Base-by-base conservation (phyloP, 2,329 filamentous ascomycete genomes). In the Fusarium burgessii region DNA sequence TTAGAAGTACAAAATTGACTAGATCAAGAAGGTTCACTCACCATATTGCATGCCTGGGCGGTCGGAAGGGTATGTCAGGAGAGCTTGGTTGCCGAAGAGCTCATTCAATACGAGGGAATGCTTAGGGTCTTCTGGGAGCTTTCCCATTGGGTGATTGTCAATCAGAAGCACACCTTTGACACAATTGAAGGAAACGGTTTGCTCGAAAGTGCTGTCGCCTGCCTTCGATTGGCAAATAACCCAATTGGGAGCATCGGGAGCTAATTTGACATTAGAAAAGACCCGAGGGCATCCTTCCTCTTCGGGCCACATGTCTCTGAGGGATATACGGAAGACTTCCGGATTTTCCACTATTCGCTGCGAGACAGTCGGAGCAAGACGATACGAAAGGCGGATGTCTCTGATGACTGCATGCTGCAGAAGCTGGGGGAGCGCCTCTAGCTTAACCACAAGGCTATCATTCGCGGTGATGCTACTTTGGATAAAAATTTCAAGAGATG, bases 61-160 rank as follows among this genome's bases (percentile, higher is more conserved):
- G 0, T 72, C 57, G 0, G 89, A 91, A 0, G 89, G 86, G 32
- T 77, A 87, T 0, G 84, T 86, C 4, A 84, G 80, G 0, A 90
- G 82, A 17, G 80, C 81, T 27, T 87, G 84, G 6, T 84, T 79
- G 0, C 87, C 87, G 72, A 92, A 90, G 0, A 92, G 80, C 10
- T 84, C 80, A 7, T 80, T 77, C 25, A 90, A 79, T 1, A 74
- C 56, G 6, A 80, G 67, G 0, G 70, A 62, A 0, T 83, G 80
- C 20, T 82, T 83, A 33, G 87, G 85, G 5, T 86, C 80, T 12
- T 81, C 75, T 0, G 90, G 89, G 0, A 92, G 81, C 40, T 85
- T 87, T 7, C 80, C 71, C 43, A 79, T 61, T 5, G 82, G 68
- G 50, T 74, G 72, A 20, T 74, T 67, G 59, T 84, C 76, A 0